Evolutionary conservation across 2,329 filamentous ascomycete genomes (phyloP), one percentile per base, ranked within the genome.

Genomic region (Gaeumannomyces tritici): DNA sequence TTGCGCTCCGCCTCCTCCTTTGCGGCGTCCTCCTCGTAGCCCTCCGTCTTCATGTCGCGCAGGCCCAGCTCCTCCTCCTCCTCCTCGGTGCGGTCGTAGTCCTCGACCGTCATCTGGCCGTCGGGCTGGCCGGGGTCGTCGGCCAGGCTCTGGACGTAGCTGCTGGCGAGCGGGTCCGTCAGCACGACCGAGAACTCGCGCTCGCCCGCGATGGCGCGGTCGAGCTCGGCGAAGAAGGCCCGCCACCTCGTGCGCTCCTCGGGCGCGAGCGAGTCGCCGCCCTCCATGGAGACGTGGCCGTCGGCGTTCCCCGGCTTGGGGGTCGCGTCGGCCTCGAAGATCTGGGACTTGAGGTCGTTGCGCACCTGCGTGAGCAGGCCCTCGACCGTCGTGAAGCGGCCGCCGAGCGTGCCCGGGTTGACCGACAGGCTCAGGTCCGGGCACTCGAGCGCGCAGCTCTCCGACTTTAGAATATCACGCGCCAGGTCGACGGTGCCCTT

Each of bases 301-400:
- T 81, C 83, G 18, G 77, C 85, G 26, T 83, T 85, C 21, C 24
- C 18, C 42, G 58, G 11, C 21, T 26, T 60, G 9, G 63, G 35
- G 2, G 29, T 51, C 5, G 28, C 35, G 26, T 56, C 62, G 28
- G 28, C 47, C 35, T 47, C 9, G 74, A 96, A 99, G 66, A 98
- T 96, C 71, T 96, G 91, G 59, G 83, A 84, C 72, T 88, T 89
- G 28, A 99, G 82, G 74, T 99, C 93, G 72, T 95, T 88, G 65
- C 93, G 89, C 64, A 99, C 90, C 73, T 99, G 91, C 0, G 91
- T 95, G 62, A 98, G 80, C 26, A 98, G 85, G 65, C 95, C 95
- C 75, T 99, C 95, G 26, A 99, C 88, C 0, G 95, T 99, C 26
- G 95, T 99, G 80, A 99, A 99, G 63, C 95, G 88, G 24, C 95